Evolutionary conservation across 768 basidiomycete genomes (phyloP).

Genomic region (Amanita pseudoporphyria): DNA sequence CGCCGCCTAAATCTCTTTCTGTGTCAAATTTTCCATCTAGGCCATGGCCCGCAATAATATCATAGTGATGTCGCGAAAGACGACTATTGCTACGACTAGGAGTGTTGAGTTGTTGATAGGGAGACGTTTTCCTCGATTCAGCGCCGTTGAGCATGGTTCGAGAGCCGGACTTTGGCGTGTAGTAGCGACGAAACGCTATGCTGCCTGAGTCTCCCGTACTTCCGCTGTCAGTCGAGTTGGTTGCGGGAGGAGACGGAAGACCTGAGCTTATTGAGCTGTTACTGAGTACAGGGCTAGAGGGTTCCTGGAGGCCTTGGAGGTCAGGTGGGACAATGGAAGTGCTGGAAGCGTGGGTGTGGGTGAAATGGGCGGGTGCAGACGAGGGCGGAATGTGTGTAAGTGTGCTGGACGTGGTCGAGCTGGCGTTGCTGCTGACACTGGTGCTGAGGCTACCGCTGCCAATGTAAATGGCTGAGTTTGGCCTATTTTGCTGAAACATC

Average conservation of each 20-base stretch:
- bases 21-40: constrained; percentile 36
- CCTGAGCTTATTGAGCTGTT: constrained; percentile 46
- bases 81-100: constrained; percentile 18
- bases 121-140: constrained; percentile 3
- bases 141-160: constrained; percentile 7
- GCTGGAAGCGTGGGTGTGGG: constrained; percentile 11
- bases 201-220: constrained; percentile 56
- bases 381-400: constrained; percentile 15
- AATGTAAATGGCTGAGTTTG: constrained; percentile 33
- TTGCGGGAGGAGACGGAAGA: constrained; percentile 75
- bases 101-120: neutral
- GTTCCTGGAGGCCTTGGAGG: constrained; percentile 63
- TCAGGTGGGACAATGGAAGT: constrained; percentile 20
- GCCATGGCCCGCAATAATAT: constrained; percentile 18
- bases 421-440: constrained; percentile 13
- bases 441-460: constrained; percentile 15
- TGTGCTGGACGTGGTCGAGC: constrained; percentile 12
- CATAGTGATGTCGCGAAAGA: constrained; percentile 9
- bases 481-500: constrained; percentile 23
- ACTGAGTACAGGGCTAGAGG: constrained; percentile 49
- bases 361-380: constrained; percentile 15
- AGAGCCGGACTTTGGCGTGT: constrained; percentile 15
- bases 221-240: constrained; percentile 78
- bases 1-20: constrained; percentile 33
- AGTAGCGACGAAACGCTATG: constrained; percentile 22